A percentile compares a stretch with the other conserved stretches of the same genome.
Evolutionary conservation across 1,139 yeast genomes (phyloP).

Genomic region (Candida sp.): DNA sequence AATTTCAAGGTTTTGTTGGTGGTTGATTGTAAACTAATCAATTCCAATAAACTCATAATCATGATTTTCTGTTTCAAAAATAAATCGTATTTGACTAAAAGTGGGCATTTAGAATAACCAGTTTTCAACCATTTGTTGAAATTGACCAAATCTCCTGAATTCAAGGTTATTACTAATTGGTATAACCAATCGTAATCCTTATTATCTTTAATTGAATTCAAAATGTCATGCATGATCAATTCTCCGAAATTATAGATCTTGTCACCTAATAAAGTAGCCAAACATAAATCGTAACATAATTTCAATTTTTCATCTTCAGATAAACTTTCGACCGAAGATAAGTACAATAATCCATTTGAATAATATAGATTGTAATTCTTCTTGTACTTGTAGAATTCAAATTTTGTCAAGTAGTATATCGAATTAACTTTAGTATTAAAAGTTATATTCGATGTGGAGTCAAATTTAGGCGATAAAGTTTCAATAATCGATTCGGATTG

Average conservation of each 20-base stretch:
- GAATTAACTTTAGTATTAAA: conserved; percentile 75
- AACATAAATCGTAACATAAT: conserved; percentile 77
- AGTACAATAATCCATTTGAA: conserved; percentile 52
- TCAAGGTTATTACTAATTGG: conserved; percentile 64
- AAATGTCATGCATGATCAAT: conserved; percentile 83
- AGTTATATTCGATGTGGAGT: conserved; percentile 32
- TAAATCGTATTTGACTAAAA: conserved; percentile 55
- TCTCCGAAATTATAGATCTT: conserved; percentile 96
- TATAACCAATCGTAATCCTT: conserved; percentile 70
- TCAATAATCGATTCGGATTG: conserved; percentile 73
- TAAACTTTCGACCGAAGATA: conserved; percentile 48
- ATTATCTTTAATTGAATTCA: conserved; percentile 48
- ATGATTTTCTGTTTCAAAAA: conserved; percentile 89
- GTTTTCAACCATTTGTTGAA: conserved; percentile 50
- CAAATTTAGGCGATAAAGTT: conserved; percentile 54
- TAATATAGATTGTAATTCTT: conserved; percentile 82
- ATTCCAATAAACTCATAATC: conserved; percentile 86
- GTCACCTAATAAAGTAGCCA: conserved; percentile 89
- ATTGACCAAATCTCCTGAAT: conserved; percentile 69
- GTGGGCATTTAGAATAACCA: conserved; percentile 47
- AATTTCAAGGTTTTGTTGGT: conserved; percentile 74
- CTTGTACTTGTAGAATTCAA: conserved; percentile 71
- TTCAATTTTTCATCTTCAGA: conserved; percentile 25
- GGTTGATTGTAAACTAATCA: conserved; percentile 75
- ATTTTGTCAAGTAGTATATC: conserved; percentile 77